Percentiles rank a stretch among this genome's conserved stretches.
phyloP scores from a whole-genome alignment of 2,329 filamentous ascomycete species.

The Tolypocladium guangdongense region DNA sequence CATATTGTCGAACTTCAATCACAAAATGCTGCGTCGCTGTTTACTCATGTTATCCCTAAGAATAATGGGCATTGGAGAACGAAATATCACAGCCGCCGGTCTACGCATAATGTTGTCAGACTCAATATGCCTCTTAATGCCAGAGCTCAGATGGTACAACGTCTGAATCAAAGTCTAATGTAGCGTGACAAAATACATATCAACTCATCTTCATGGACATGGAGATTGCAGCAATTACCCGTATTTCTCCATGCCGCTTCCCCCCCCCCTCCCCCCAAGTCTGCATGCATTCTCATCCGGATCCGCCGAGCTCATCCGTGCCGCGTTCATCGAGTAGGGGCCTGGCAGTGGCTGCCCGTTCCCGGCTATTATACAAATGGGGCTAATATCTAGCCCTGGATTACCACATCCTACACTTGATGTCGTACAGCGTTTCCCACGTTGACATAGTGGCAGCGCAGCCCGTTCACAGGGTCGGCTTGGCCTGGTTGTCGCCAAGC shows the following conservation, averaged over 20 bases:
- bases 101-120: neutral
- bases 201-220: constrained; percentile 16
- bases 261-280: neutral
- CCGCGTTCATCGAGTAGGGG: constrained; percentile 7
- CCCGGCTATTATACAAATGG: constrained; percentile 16
- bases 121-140: no score
- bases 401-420: constrained; percentile 2
- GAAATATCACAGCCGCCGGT: neutral
- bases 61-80: neutral
- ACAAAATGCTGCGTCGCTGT: neutral
- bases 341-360: constrained; percentile 8
- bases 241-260: neutral
- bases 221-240: constrained; percentile 10
- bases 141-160: constrained; percentile 5
- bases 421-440: constrained; percentile 1
- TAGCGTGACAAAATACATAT: constrained; percentile 15
- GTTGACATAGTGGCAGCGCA: neutral
- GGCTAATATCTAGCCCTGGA: neutral
- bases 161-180: constrained; percentile 11
- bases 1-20: neutral
- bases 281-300: constrained; percentile 12
- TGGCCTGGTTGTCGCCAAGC: constrained; percentile 33
- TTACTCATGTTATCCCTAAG: neutral
- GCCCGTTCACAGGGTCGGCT: constrained; percentile 38
- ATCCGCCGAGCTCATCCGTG: neutral